Evolutionary conservation across 768 basidiomycete genomes (phyloP), one percentile per base, ranked within the genome.

Genomic region (Kwoniella dejecticola): DNA sequence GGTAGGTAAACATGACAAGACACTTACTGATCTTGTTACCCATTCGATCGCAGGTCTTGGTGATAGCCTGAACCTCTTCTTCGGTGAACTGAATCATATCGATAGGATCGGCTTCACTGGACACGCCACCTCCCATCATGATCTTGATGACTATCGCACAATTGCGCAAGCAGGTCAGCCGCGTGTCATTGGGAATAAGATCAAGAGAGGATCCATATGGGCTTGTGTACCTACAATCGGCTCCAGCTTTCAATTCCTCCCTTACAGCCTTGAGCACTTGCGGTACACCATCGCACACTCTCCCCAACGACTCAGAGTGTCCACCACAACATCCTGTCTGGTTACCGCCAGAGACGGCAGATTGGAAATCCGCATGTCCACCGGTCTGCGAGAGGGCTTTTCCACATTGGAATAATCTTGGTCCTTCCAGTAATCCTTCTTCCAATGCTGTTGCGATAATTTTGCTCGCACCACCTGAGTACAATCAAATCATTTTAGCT

Each of bases 61-160:
- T 82, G 64, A 83, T 81, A 0, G 83, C 83, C 17, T 67, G 72
- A 7, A 83, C 72, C 69, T 83, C 83, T 19, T 82, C 81, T 0
- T 79, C 74, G 1, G 80, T 79, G 62, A 79, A 83, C 65, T 83
- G 82, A 1, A 82, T 74, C 0, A 78, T 80, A 63, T 83, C 81
- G 44, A 83, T 81, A 0, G 76, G 77, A 62, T 83, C 82, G 5
- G 83, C 81, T 40, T 79, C 79, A 23, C 76, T 79, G 0, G 80
- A 79, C 1, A 83, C 82, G 0, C 83, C 83, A 26, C 82, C 82
- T 15, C 81, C 64, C 36, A 63, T 27, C 69, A 65, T 63, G 62
- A 77, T 64, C 60, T 82, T 82, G 68, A 82, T 81, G 67, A 80
- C 81, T 11, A 36, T 36, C 33, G 15, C 33, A 36, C 7, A 7